A percentile compares a stretch with the other conserved stretches of the same genome.
Evolutionary conservation across 2,329 filamentous ascomycete genomes (phyloP).

Genomic region (Ceratocystis ficicola): DNA sequence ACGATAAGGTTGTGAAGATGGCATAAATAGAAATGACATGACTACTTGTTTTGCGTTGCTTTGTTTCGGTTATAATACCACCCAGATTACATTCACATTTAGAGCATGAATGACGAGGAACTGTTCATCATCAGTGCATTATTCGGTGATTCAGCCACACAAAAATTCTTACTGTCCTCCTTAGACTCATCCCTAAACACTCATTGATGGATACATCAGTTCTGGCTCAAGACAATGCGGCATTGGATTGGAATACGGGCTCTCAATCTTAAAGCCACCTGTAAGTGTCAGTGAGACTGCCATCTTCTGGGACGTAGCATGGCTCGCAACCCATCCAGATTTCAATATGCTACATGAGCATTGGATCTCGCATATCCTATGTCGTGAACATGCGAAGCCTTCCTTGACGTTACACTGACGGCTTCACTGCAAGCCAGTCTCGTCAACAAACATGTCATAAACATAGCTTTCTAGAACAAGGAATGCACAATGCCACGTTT

Average conservation of each 20-base stretch:
- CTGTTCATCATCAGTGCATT: background rate
- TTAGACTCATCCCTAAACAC: too few species aligned
- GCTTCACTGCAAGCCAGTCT: background rate
- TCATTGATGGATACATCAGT: too few species aligned
- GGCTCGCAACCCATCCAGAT: background rate
- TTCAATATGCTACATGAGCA: background rate
- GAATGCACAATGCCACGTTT: background rate
- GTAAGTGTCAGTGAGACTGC: too few species aligned
- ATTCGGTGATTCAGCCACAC: background rate
- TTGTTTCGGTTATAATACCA: slow-evolving; percentile 12
- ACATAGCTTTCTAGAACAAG: background rate
- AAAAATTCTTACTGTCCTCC: background rate
- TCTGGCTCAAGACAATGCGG: too few species aligned
- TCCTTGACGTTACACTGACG: background rate
- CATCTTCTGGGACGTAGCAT: background rate
- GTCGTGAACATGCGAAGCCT: background rate
- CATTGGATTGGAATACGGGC: too few species aligned
- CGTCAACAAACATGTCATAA: background rate
- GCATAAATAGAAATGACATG: slow-evolving; percentile 34
- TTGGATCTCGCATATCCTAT: background rate
- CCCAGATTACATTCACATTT: background rate
- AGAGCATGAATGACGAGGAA: background rate
- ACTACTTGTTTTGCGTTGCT: slow-evolving; percentile 15
- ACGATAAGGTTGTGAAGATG: slow-evolving; percentile 57
- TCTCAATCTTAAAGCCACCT: too few species aligned